Percentiles rank a stretch among this genome's conserved stretches.
Conservation (phyloP, 2,329 filamentous ascomycete genomes). For the Diaporthe velutina region DNA sequence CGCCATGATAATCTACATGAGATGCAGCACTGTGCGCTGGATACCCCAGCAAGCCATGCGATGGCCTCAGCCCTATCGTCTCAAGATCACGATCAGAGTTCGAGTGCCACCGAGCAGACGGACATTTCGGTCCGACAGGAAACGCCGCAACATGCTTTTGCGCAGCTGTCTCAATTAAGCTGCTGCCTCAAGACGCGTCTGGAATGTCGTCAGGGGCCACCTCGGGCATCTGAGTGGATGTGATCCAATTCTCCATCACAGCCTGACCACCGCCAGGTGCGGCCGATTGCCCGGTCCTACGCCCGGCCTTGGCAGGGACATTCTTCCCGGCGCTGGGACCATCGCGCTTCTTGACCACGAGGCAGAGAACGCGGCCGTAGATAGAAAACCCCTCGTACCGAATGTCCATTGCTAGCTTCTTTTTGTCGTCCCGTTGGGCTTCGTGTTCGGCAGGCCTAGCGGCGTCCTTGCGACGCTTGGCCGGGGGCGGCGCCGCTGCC, state of each 20-base stretch:
- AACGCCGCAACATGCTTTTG: not conserved
- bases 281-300: constrained; percentile 45
- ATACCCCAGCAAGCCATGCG: constrained; percentile 11
- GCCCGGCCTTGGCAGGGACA: constrained; percentile 37
- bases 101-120: not conserved
- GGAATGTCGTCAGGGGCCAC: constrained; percentile 47
- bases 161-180: constrained; percentile 1
- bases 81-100: constrained; percentile 6
- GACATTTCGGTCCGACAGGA: not conserved
- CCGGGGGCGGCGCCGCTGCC: constrained; percentile 56
- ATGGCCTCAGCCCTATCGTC: constrained; percentile 21
- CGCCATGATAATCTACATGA: not conserved
- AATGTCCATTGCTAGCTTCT: constrained; percentile 88
- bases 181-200: constrained; percentile 30
- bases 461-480: constrained; percentile 60
- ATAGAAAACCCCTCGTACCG: constrained; percentile 97
- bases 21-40: not conserved
- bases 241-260: constrained; percentile 88
- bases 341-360: constrained; percentile 83
- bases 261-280: constrained; percentile 67
- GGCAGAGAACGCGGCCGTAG: constrained; percentile 90
- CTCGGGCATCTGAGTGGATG: constrained; percentile 77
- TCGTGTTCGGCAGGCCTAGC: constrained; percentile 45
- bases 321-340: constrained; percentile 45
- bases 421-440: constrained; percentile 77